phyloP scores from a whole-genome alignment of 2,329 filamentous ascomycete species.

The Byssothecium circinans region DNA sequence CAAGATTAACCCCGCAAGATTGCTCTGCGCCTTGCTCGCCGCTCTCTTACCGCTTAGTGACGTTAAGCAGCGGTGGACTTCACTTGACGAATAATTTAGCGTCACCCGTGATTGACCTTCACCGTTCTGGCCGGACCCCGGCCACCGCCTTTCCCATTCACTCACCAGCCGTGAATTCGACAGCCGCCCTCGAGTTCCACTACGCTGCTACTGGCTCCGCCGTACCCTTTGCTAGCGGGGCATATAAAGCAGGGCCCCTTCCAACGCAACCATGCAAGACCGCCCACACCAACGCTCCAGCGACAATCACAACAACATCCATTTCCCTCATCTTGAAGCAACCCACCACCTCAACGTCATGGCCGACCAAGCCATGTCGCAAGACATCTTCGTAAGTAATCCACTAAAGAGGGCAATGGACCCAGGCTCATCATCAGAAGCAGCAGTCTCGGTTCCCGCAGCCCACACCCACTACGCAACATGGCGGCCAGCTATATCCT shows the following conservation, averaged over 20 bases:
- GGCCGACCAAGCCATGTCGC: no score
- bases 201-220: neutral
- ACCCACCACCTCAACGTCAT: neutral
- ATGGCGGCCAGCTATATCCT: no score
- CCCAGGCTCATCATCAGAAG: no score
- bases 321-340: neutral
- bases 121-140: conserved; percentile 13
- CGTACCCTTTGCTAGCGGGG: neutral
- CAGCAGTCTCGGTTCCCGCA: no score
- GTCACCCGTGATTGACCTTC: conserved; percentile 21
- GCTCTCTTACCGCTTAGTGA: conserved; percentile 20
- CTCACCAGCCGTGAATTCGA: neutral
- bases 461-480: no score
- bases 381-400: no score
- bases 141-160: conserved; percentile 15
- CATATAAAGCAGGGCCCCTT: neutral
- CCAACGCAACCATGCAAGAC: no score
- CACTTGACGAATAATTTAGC: conserved; percentile 22
- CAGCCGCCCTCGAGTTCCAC: neutral
- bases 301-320: neutral
- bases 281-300: no score
- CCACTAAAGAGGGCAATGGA: no score
- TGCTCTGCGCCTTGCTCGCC: conserved; percentile 2
- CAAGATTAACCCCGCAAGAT: neutral
- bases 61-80: conserved; percentile 24